A percentile compares a stretch with the other conserved stretches of the same genome.
These are phyloP conservation scores for Apiosordaria backusii DNA, from an alignment of 495 filamentous ascomycete species.

Conservation along the genomic window DNA sequence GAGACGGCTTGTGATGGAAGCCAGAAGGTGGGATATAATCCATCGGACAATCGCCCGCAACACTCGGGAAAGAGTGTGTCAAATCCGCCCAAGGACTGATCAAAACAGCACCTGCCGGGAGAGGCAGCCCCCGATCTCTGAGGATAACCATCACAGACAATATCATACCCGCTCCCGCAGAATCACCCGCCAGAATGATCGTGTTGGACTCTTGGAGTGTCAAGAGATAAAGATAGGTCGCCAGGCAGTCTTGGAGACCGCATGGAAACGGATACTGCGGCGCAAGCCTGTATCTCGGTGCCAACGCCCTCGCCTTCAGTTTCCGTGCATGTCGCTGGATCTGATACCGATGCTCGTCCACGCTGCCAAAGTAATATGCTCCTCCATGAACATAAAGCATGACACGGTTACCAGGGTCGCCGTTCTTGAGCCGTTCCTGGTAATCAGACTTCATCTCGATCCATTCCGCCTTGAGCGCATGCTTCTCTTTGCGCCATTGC, in stretches of 20 bases:
- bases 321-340: conserved; percentile 94
- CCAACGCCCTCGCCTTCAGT: conserved; percentile 81
- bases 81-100: conserved; percentile 93
- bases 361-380: conserved; percentile 72
- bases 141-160: conserved; percentile 74
- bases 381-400: conserved; percentile 93
- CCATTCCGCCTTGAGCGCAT: conserved; percentile 78
- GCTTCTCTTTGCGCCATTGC: conserved; percentile 73
- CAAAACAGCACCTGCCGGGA: conserved; percentile 85
- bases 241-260: conserved; percentile 80
- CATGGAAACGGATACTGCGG: conserved; percentile 96
- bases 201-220: conserved; percentile 68
- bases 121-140: conserved; percentile 72
- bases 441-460: conserved; percentile 90
- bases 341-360: conserved; percentile 94
- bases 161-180: conserved; percentile 85
- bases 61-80: conserved; percentile 90
- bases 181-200: conserved; percentile 82
- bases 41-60: conserved; percentile 63
- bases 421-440: conserved; percentile 58
- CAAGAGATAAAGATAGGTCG: conserved; percentile 79
- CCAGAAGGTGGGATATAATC: conserved; percentile 88
- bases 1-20: conserved; percentile 79
- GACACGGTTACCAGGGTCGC: conserved; percentile 61
- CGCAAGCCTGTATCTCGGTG: conserved; percentile 81